Evolutionary conservation across 805 yeast genomes (phyloP), one percentile per base, ranked within the genome.

Genomic region (Myxozyma nipponensis): DNA sequence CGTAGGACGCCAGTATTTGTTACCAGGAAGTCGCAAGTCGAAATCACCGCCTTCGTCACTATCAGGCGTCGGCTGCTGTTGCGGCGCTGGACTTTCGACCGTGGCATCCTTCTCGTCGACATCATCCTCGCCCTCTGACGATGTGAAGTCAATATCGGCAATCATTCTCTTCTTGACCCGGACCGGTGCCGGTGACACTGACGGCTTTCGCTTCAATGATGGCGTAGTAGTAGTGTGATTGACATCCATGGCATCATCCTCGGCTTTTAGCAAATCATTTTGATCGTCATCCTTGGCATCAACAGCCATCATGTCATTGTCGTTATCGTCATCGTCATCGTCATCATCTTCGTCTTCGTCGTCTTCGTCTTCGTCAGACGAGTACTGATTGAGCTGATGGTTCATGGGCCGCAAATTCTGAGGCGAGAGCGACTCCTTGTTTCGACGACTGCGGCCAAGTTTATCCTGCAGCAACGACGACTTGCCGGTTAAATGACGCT

Each of bases 371-470:
- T 59, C 66, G 13, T 61, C 68, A 2, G 61, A 55, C 26, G 52
- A 58, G 21, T 45, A 49, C 37, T 54, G 56, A 44, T 64, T 63
- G 30, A 65, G 58, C 15, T 48, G 56, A 36, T 65, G 67, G 23
- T 57, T 61, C 64, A 65, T 57, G 13, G 68, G 68, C 7, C 68
- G 52, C 18, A 59, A 37, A 22, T 24, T n/a, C 26, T 49, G 35
- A 17, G 18, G 13, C 23, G 26, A 40, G 13, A 18, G 10, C 2
- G 45, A 17, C 36, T 42, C 42, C 10, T 46, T 39, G 39, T 49
- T 54, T 49, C 49, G 53, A 22, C 38, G 42, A 3, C 50, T 38
- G 2, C 40, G 38, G 18, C 50, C 41, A 43, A 55, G 23, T 17
- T 13, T 13, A 3, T 21, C 19, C 25, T 44, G 36, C 42, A 39